A percentile compares a stretch with the other conserved stretches of the same genome.
Evolutionary conservation across 768 basidiomycete species (phyloP).

Genomic region (Tylopilus subfusipes): DNA sequence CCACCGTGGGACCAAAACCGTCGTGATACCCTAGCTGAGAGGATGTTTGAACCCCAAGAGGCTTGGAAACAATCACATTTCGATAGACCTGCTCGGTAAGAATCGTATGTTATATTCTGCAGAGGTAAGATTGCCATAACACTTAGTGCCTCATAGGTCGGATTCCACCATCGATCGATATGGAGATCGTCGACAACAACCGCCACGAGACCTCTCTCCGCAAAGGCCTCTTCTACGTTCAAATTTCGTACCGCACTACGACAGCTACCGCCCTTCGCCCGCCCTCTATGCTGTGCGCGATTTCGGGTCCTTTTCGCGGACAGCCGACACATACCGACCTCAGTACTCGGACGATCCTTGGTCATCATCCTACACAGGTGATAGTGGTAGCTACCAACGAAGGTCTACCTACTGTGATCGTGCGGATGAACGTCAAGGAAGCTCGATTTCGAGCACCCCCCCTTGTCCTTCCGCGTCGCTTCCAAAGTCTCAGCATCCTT

Average conservation of each 20-base stretch:
- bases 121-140: slow-evolving; percentile 22
- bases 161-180: slow-evolving; percentile 33
- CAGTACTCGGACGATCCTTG: slow-evolving; percentile 37
- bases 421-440: slow-evolving; percentile 25
- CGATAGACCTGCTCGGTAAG: slow-evolving; percentile 42
- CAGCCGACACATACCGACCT: slow-evolving; percentile 54
- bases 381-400: slow-evolving; percentile 28
- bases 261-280: slow-evolving; percentile 49
- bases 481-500: slow-evolving; percentile 17
- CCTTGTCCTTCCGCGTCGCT: slow-evolving; percentile 22
- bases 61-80: slow-evolving; percentile 60
- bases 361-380: slow-evolving; percentile 28
- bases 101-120: slow-evolving; percentile 36
- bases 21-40: slow-evolving; percentile 41
- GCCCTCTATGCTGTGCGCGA: slow-evolving; percentile 38
- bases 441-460: slow-evolving; percentile 34
- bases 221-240: slow-evolving; percentile 32
- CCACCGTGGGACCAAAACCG: slow-evolving; percentile 30
- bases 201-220: slow-evolving; percentile 35
- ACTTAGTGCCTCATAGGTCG: slow-evolving; percentile 19
- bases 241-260: slow-evolving; percentile 36
- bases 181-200: slow-evolving; percentile 35
- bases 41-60: slow-evolving; percentile 73
- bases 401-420: slow-evolving; percentile 23
- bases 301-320: slow-evolving; percentile 32